Conservation (phyloP, 2,329 filamentous ascomycete genomes). For the Fusarium transvaalense region DNA sequence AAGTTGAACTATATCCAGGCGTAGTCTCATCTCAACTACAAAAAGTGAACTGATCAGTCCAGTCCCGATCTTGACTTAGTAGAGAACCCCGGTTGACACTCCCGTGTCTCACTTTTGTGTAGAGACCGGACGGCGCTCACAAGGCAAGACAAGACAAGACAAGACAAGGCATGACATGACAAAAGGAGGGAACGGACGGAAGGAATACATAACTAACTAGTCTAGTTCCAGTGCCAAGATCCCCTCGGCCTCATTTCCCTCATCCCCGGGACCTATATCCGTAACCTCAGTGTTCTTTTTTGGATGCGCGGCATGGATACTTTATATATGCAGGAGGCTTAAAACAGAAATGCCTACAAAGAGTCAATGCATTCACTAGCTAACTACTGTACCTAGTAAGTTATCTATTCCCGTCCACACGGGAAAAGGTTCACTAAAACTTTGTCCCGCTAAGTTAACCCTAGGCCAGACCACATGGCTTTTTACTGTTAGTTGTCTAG, state of each 20-base stretch:
- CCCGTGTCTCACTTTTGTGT: slow-evolving; percentile 48
- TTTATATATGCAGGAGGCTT: slow-evolving; percentile 30
- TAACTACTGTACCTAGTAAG: no score
- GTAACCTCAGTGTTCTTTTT: slow-evolving; percentile 4
- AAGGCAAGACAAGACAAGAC: slow-evolving; percentile 40
- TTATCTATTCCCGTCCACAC: slow-evolving; percentile 18
- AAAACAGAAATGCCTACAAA: slow-evolving; percentile 32
- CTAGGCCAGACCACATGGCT: slow-evolving; percentile 32
- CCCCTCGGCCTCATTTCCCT: slow-evolving; percentile 18
- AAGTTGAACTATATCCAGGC: background rate
- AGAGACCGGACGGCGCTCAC: slow-evolving; percentile 36
- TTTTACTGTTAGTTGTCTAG: slow-evolving; percentile 3
- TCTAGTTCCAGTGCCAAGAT: slow-evolving; percentile 11
- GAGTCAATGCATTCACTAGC: slow-evolving; percentile 1
- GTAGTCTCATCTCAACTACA: background rate
- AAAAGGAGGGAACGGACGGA: slow-evolving; percentile 6
- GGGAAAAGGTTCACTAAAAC: background rate
- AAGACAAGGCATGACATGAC: slow-evolving; percentile 38
- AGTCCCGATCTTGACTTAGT: slow-evolving; percentile 36
- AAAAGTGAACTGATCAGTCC: slow-evolving; percentile 6
- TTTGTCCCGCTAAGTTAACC: background rate
- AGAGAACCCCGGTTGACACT: slow-evolving; percentile 47
- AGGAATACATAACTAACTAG: background rate
- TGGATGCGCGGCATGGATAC: background rate
- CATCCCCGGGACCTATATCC: slow-evolving; percentile 25